phyloP scores from a whole-genome alignment of 371 early-diverging fungal genomes.

The Saksenaea vasiformis region DNA sequence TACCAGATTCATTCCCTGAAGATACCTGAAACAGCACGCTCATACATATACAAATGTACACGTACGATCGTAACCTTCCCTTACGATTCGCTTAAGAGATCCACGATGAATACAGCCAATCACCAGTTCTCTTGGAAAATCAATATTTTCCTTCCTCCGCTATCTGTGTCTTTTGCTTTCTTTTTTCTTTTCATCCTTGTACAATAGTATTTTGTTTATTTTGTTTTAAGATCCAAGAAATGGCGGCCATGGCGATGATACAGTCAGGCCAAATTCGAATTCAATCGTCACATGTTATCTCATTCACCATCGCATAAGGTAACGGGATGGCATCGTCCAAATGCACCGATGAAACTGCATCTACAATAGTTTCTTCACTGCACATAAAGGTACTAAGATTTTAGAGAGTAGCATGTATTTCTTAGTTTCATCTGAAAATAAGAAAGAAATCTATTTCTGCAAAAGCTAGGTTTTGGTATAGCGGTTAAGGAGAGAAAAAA shows the following conservation, averaged over 20 bases:
- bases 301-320: no score
- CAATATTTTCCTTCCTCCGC: neutral
- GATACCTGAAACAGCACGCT: neutral
- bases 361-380: no score
- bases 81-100: neutral
- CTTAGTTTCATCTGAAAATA: no score
- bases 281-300: neutral
- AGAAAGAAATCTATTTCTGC: no score
- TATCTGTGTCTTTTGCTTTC: neutral
- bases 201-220: neutral
- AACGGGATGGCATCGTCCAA: no score
- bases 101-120: neutral
- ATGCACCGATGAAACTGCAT: no score
- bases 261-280: neutral
- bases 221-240: neutral
- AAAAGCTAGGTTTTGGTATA: no score
- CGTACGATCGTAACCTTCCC: neutral
- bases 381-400: no score
- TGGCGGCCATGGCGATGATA: neutral
- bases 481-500: no score
- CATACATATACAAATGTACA: neutral
- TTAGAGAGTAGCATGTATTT: no score
- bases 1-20: conserved; percentile 1
- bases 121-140: neutral
- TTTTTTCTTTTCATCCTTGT: neutral